phyloP scores from a whole-genome alignment of 768 basidiomycete genomes.

The Pulveroboletus sp. region DNA sequence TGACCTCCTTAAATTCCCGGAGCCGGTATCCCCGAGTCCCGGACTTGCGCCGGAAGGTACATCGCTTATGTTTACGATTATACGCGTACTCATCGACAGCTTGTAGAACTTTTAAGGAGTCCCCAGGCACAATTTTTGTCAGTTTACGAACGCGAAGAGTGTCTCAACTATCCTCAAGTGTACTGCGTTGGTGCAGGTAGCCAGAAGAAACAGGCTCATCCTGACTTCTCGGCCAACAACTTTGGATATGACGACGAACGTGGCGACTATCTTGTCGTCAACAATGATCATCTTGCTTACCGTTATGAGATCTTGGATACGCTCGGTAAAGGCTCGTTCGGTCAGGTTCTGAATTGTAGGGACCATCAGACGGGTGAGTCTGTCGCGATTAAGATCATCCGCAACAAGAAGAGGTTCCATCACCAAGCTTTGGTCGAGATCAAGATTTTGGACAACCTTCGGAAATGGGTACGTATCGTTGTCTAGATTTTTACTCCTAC shows the following conservation, averaged over 20 bases:
- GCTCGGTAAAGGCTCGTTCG: constrained; percentile 97
- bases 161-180: constrained; percentile 79
- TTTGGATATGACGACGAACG: constrained; percentile 97
- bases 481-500: background rate
- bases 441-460: constrained; percentile 93
- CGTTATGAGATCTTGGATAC: constrained; percentile 94
- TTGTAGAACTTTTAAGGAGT: constrained; percentile 59
- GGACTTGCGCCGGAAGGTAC: constrained; percentile 68
- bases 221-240: constrained; percentile 75
- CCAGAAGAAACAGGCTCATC: constrained; percentile 77
- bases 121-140: constrained; percentile 69
- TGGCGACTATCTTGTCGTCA: constrained; percentile 90
- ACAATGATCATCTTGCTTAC: constrained; percentile 90
- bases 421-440: constrained; percentile 99
- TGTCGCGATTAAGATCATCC: constrained; percentile 98
- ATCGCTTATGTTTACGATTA: constrained; percentile 23
- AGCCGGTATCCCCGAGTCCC: constrained; percentile 68
- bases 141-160: constrained; percentile 86
- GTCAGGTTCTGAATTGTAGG: constrained; percentile 92
- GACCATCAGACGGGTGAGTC: constrained; percentile 93
- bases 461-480: constrained; percentile 82
- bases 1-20: constrained; percentile 86
- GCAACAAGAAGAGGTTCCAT: constrained; percentile 98
- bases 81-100: constrained; percentile 6
- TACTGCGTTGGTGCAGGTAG: constrained; percentile 79